A percentile compares a stretch with the other conserved stretches of the same genome.
Evolutionary conservation across 371 early-diverging fungal genomes (phyloP).

Genomic region (Mucor mucedo): DNA sequence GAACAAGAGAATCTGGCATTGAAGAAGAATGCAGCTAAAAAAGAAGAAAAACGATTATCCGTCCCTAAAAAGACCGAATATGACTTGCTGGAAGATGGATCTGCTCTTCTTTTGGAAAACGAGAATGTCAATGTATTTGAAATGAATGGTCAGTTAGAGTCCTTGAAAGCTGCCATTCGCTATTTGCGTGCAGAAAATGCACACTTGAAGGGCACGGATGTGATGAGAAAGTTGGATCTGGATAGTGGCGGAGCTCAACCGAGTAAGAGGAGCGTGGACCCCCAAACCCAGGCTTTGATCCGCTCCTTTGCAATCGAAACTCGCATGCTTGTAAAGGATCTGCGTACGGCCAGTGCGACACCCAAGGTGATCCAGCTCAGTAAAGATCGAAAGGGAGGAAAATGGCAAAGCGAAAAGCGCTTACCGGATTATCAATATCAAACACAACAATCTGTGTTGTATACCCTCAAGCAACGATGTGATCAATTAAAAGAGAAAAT

Average conservation of each 20-base stretch:
- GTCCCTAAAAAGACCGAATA: constrained; percentile 34
- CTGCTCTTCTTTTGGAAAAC: constrained; percentile 8
- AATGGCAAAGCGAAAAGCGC: constrained; percentile 66
- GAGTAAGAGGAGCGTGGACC: constrained; percentile 9
- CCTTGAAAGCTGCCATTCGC: constrained; percentile 75
- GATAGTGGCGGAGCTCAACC: background rate
- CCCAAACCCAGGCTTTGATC: constrained; percentile 55
- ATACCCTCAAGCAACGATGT: constrained; percentile 66
- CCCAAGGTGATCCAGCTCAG: constrained; percentile 57
- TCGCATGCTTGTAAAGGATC: constrained; percentile 51
- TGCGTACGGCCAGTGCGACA: constrained; percentile 54
- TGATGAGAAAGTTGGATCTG: constrained; percentile 44
- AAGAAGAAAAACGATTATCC: constrained; percentile 50
- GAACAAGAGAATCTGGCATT: constrained; percentile 71
- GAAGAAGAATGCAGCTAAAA: constrained; percentile 52
- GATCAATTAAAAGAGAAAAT: constrained; percentile 56
- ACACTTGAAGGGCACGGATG: constrained; percentile 70
- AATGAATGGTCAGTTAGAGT: constrained; percentile 51
- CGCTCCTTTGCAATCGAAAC: constrained; percentile 39
- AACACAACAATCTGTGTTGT: constrained; percentile 70
- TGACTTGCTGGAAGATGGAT: constrained; percentile 22
- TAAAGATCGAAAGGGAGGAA: constrained; percentile 26
- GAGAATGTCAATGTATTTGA: constrained; percentile 19
- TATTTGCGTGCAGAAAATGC: constrained; percentile 85
- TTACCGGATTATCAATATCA: constrained; percentile 74